phyloP scores from a whole-genome alignment of 805 yeast genomes.

The Sungouiella blattae region DNA sequence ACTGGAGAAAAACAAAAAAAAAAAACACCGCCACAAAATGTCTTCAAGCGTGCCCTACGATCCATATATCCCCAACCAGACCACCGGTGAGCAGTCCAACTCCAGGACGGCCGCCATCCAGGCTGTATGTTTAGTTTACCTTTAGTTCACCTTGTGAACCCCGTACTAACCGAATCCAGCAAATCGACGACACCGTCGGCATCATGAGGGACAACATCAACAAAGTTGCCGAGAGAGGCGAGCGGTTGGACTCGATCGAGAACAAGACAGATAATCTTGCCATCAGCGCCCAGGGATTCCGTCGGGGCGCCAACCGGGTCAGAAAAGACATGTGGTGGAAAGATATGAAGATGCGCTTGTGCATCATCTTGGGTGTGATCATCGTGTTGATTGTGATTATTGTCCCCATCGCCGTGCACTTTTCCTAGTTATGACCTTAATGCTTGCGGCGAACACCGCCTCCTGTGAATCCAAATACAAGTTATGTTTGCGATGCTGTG shows the following conservation, averaged over 20 bases:
- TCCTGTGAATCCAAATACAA: too few species aligned
- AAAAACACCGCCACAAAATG: constrained; percentile 34
- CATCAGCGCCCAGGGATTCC: constrained; percentile 88
- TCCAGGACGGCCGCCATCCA: constrained; percentile 78
- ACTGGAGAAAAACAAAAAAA: too few species aligned
- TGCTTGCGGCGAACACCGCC: too few species aligned
- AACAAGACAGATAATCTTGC: constrained; percentile 92
- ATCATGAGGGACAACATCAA: constrained; percentile 96
- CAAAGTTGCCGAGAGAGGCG: constrained; percentile 93
- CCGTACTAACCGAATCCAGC: constrained; percentile 44
- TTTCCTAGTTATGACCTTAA: constrained; percentile 34
- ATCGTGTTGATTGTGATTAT: constrained; percentile 81
- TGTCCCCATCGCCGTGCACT: constrained; percentile 92
- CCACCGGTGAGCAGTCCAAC: constrained; percentile 48
- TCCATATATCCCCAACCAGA: constrained; percentile 72
- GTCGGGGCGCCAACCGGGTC: constrained; percentile 94
- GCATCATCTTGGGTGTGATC: constrained; percentile 73
- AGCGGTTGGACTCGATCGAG: constrained; percentile 85
- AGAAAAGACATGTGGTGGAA: constrained; percentile 99
- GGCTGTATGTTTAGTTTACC: constrained; percentile 52
- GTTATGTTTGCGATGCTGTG: too few species aligned
- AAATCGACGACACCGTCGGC: constrained; percentile 93
- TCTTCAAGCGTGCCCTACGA: constrained; percentile 81
- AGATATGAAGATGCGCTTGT: constrained; percentile 93
- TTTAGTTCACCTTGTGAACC: too few species aligned